These are phyloP conservation scores for Telfairia occidentalis DNA, from an alignment of 331 rosid species.

Conservation along the genomic window DNA sequence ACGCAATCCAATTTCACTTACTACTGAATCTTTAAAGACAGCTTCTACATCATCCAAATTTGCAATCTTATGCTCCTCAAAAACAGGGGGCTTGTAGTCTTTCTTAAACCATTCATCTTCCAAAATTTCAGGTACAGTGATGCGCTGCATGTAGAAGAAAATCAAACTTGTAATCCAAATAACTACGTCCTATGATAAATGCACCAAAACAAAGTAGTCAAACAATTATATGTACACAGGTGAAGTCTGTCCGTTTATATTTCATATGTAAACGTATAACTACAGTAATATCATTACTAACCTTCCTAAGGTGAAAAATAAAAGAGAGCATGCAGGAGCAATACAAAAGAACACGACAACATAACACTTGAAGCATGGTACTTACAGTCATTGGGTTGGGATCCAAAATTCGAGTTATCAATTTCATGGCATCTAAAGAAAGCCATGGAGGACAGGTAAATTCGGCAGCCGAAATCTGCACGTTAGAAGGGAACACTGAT, in stretches of 20 bases:
- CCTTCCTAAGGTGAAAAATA: background rate
- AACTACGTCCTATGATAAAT: background rate
- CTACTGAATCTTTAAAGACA: conserved; percentile 85
- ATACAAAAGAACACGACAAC: background rate
- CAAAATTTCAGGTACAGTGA: conserved; percentile 61
- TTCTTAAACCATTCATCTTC: conserved; percentile 92
- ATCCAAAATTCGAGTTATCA: conserved; percentile 79
- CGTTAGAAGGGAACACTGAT: conserved; percentile 20
- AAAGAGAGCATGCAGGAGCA: background rate
- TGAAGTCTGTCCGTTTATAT: background rate
- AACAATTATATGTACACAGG: background rate
- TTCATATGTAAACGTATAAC: background rate
- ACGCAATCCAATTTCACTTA: conserved; percentile 28
- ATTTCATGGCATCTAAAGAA: conserved; percentile 80
- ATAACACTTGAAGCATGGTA: background rate
- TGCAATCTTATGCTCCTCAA: conserved; percentile 66
- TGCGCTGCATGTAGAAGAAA: conserved; percentile 57
- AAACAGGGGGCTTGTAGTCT: conserved; percentile 64
- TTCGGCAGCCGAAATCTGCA: conserved; percentile 85
- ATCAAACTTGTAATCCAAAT: conserved; percentile 12
- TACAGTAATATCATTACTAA: background rate
- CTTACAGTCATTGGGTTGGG: conserved; percentile 91
- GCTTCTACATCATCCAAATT: conserved; percentile 95
- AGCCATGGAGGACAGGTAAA: conserved; percentile 93
- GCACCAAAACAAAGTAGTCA: background rate